These are phyloP conservation scores for Lithocarpus polystachyus DNA, from an alignment of 306 rosid species.

Conservation along the genomic window DNA sequence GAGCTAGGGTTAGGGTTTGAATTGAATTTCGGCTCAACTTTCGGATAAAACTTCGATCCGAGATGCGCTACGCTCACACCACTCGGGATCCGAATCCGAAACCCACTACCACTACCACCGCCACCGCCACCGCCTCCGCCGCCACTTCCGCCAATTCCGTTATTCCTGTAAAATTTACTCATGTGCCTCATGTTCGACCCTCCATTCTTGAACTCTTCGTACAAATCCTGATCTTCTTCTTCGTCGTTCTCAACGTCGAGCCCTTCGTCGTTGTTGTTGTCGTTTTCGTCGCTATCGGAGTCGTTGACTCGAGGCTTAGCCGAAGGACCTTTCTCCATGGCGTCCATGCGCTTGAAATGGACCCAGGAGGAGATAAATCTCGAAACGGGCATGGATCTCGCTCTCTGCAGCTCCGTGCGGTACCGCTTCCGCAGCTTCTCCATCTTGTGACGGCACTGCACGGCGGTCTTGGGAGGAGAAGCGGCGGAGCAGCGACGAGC, in stretches of 20 bases:
- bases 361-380: slow-evolving; percentile 73
- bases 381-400: slow-evolving; percentile 55
- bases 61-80: slow-evolving; percentile 76
- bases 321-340: slow-evolving; percentile 82
- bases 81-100: slow-evolving; percentile 72
- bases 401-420: slow-evolving; percentile 85
- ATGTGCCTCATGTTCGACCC: slow-evolving; percentile 51
- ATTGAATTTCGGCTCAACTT: slow-evolving; percentile 47
- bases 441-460: slow-evolving; percentile 97
- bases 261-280: slow-evolving; percentile 20
- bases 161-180: slow-evolving; percentile 58
- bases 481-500: slow-evolving; percentile 61
- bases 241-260: slow-evolving; percentile 37
- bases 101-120: slow-evolving; percentile 40
- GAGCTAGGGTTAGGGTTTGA: slow-evolving; percentile 26
- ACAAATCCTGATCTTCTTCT: slow-evolving; percentile 60
- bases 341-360: slow-evolving; percentile 86
- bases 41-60: slow-evolving; percentile 45
- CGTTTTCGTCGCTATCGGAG: slow-evolving; percentile 47
- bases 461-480: slow-evolving; percentile 76
- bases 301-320: slow-evolving; percentile 40
- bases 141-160: slow-evolving; percentile 16
- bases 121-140: slow-evolving; percentile 5
- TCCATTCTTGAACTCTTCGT: slow-evolving; percentile 54
- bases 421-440: slow-evolving; percentile 88